These are phyloP conservation scores for Parafenestella ontariensis DNA, from an alignment of 2,329 filamentous ascomycete genomes.

Conservation along the genomic window DNA sequence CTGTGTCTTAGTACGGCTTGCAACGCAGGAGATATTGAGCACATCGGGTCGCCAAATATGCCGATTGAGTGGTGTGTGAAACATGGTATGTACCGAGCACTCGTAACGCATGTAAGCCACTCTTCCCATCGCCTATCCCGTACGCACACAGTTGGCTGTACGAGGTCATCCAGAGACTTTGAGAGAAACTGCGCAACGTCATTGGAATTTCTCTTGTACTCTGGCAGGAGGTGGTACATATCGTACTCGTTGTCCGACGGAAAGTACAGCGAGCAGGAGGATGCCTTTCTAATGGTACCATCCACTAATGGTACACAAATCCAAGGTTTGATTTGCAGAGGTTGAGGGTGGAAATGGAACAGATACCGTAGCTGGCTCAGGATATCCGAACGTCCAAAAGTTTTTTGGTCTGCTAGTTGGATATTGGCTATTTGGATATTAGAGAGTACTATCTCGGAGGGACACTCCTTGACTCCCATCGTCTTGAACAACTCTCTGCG, in stretches of 20 bases:
- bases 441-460: constrained; percentile 10
- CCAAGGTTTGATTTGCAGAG: constrained; percentile 1
- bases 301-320: constrained; percentile 7
- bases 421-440: constrained; percentile 8
- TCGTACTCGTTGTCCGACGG: constrained; percentile 17
- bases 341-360: constrained; percentile 9
- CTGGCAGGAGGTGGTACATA: constrained; percentile 18
- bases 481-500: constrained; percentile 16
- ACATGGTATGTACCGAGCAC: constrained; percentile 13
- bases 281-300: neutral
- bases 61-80: constrained; percentile 1
- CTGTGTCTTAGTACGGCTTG: constrained; percentile 3
- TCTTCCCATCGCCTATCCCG: constrained; percentile 10
- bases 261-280: constrained; percentile 13
- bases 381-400: no score
- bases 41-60: neutral
- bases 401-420: neutral
- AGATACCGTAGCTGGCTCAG: constrained; percentile 16
- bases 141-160: neutral
- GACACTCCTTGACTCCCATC: constrained; percentile 25
- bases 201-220: neutral
- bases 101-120: constrained; percentile 16
- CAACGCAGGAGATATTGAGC: constrained; percentile 9
- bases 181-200: neutral
- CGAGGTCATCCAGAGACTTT: neutral